Evolutionary conservation across 495 filamentous ascomycete genomes (phyloP), one percentile per base, ranked within the genome.

Genomic region (Elasticomyces elasticus): DNA sequence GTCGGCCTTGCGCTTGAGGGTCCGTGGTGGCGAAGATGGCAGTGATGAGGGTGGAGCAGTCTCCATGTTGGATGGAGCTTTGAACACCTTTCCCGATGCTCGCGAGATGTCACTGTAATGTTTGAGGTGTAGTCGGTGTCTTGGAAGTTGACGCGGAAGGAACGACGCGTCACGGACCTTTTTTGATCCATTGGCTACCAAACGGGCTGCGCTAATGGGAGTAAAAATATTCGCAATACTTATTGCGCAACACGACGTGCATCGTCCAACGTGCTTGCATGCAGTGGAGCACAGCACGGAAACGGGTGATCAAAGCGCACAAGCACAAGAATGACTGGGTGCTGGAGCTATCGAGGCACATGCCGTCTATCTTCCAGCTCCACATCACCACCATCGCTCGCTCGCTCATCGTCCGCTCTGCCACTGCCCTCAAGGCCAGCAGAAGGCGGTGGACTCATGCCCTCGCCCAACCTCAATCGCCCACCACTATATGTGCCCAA

Each of bases 1-100:
- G 41, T 79, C 76, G 5, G 76, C 78, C 47, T 83, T 77, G 43
- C 84, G 72, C 67, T 88, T 88, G 12, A 71, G 78, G 49, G 84
- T 82, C 38, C 79, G 76, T 23, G 75, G 71, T 61, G 58, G 58
- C 44, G 59, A 54, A 10, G 58, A 57, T 5, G 45, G 23, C 25
- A 49, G 17, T 11, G n/a, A 30, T 12, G 45, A 49, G 5, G 23
- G 19, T 10, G 45, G 5, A 2, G 45, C n/a, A 11, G 13, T 31
- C 4, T 24, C 45, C 45, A 30, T 49, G 2, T 3, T 49, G 5
- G 6, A 7, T n/a, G n/a, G n/a, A n/a, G n/a, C n/a, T 23, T 45
- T 23, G 20, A 7, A 12, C 1, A 45, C 15, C 19, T 26, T 19
- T 22, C 25, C 25, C 24, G 17, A 15, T 23, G 42, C 19, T 43